These are phyloP conservation scores for Erodium chrysanthum DNA, from an alignment of 441 rosid genomes.

Conservation along the genomic window DNA sequence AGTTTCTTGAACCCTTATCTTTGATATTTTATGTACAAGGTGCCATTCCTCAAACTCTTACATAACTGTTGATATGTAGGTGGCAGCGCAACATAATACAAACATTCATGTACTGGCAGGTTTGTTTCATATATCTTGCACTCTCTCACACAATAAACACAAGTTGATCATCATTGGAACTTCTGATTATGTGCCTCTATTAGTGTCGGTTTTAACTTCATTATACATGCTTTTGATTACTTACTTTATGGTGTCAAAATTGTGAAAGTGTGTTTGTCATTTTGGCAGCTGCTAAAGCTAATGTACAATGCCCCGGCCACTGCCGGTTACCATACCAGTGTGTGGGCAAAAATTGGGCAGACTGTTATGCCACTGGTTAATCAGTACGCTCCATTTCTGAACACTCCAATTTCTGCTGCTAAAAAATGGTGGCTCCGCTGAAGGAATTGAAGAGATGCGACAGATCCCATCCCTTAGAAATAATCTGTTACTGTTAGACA, in stretches of 20 bases:
- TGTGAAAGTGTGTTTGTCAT: not conserved
- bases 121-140: constrained; percentile 19
- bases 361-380: constrained; percentile 47
- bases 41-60: not conserved
- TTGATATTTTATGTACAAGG: constrained; percentile 1
- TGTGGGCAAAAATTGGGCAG: constrained; percentile 69
- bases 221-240: not conserved
- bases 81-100: constrained; percentile 97
- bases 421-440: constrained; percentile 91
- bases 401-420: constrained; percentile 48
- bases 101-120: constrained; percentile 99
- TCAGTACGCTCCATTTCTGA: constrained; percentile 70
- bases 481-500: not conserved
- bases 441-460: not conserved
- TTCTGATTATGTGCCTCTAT: too few species aligned
- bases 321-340: constrained; percentile 78
- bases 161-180: too few species aligned
- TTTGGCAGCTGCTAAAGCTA: constrained; percentile 72
- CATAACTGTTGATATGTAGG: constrained; percentile 30
- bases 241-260: not conserved
- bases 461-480: not conserved
- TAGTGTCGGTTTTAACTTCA: too few species aligned
- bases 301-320: constrained; percentile 92
- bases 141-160: too few species aligned
- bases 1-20: constrained; percentile 21